Evolutionary conservation across 371 early-diverging fungal species (phyloP).

Genomic region (Ordospora pajunii): DNA sequence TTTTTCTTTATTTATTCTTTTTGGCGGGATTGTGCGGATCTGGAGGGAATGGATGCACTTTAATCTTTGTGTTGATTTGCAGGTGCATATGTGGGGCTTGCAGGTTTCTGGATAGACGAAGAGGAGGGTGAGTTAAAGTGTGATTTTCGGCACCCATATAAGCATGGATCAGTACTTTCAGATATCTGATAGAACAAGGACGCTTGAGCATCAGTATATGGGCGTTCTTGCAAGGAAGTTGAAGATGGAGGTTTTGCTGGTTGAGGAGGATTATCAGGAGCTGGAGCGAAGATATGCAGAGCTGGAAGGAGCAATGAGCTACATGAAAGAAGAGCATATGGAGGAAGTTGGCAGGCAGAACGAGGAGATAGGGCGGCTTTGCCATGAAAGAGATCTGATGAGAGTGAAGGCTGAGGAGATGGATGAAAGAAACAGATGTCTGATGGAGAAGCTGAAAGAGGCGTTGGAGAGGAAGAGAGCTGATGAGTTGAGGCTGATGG

Average conservation of each 20-base stretch:
- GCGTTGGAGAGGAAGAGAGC: background rate
- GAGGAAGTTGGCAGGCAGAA: background rate
- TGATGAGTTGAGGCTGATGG: background rate
- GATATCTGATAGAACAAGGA: slow-evolving; percentile 4
- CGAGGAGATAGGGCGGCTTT: background rate
- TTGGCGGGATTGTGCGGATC: slow-evolving; percentile 31
- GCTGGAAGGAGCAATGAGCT: background rate
- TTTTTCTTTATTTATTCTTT: slow-evolving; percentile 32
- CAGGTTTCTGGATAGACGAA: background rate
- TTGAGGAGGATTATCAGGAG: background rate
- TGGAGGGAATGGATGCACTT: slow-evolving; percentile 25
- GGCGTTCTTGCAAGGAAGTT: background rate
- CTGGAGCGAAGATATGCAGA: background rate
- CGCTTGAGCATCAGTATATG: background rate
- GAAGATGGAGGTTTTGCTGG: background rate
- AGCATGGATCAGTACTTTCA: background rate
- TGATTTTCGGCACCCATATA: slow-evolving; percentile 8
- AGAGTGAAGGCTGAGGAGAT: background rate
- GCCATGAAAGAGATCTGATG: background rate
- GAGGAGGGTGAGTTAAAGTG: background rate
- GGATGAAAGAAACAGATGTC: background rate
- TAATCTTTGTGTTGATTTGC: background rate
- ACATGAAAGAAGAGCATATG: background rate
- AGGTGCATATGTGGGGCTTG: background rate
- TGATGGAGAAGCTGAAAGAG: background rate